Evolutionary conservation across 1,139 yeast species (phyloP), one percentile per base, ranked within the genome.

Genomic region (Candida sp.): DNA sequence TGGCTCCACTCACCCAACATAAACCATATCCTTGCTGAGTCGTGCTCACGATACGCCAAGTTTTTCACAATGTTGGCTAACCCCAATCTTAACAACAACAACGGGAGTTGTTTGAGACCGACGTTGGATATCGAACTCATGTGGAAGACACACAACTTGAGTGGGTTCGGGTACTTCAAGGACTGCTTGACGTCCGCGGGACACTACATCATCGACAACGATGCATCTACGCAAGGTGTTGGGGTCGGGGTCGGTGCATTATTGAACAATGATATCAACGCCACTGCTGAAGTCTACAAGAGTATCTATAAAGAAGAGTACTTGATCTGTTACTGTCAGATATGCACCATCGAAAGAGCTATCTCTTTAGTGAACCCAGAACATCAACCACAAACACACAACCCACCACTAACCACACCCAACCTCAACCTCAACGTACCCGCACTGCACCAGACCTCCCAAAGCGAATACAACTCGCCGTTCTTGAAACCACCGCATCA

Each of bases 131-230:
- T 74, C 38, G 78, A 74, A 49, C 58, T 74, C 39, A 61, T 69
- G 2, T 73, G 78, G 78, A 75, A 70, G 50, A 73, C 78, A 5
- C 77, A 73, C 52, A 75, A 69, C 50, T 58, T 74, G 28, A 58
- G 64, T 5, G 63, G 66, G 33, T 47, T 42, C 22, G 54, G 54
- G 25, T 73, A 74, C 53, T 60, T 61, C 42, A 46, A 55, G 1
- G 64, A 61, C 46, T 66, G 69, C 42, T 44, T 52, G 26, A 42
- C 44, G 5, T 43, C 25, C 3, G 17, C 43, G 4, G 47, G 53
- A 9, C 55, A 54, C 4, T 44, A 42, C 12, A 44, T 58, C 5
- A 50, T 63, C 22, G 58, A 55, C 42, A 61, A 60, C 45, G 52
- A 57, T 44, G 59, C n/a, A n/a, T n/a, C n/a, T n/a, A n/a, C n/a